Evolutionary conservation across 164 flowering plant species (phyloP).

Genomic region (Liriodendron chinense): DNA sequence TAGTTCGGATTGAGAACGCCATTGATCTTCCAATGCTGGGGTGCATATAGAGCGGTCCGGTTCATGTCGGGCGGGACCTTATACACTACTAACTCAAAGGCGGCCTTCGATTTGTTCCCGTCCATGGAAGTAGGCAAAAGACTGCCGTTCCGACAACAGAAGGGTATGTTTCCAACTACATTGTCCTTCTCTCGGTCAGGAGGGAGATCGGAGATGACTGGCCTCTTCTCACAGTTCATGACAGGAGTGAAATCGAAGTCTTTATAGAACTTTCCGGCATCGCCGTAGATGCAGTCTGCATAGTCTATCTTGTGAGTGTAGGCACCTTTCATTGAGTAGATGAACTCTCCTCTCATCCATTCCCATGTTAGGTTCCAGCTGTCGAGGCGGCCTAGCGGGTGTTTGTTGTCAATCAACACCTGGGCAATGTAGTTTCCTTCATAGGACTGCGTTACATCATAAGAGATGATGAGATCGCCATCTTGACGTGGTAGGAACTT

Average conservation of each 20-base stretch:
- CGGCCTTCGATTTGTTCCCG: slow-evolving; percentile 38
- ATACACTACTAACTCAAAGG: slow-evolving; percentile 61
- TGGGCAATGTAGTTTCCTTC: slow-evolving; percentile 50
- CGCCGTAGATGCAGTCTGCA: slow-evolving; percentile 63
- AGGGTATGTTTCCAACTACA: slow-evolving; percentile 57
- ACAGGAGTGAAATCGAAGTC: slow-evolving; percentile 61
- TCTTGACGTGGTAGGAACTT: slow-evolving; percentile 41
- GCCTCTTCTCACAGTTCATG: slow-evolving; percentile 58
- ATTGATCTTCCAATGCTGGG: slow-evolving; percentile 59
- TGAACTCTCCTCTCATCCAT: slow-evolving; percentile 87
- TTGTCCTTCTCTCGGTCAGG: slow-evolving; percentile 40
- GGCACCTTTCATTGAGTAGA: slow-evolving; percentile 69
- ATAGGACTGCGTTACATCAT: slow-evolving; percentile 45
- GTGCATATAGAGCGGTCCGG: slow-evolving; percentile 62
- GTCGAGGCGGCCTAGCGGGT: slow-evolving; percentile 67
- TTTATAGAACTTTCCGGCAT: slow-evolving; percentile 41
- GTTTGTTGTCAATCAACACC: slow-evolving; percentile 56
- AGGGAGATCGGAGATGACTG: slow-evolving; percentile 66
- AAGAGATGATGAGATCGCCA: slow-evolving; percentile 60
- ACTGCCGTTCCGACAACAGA: slow-evolving; percentile 66
- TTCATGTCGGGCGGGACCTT: slow-evolving; percentile 72
- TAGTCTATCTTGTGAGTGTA: slow-evolving; percentile 46
- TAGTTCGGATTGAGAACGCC: slow-evolving; percentile 68
- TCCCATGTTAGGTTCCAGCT: slow-evolving; percentile 92
- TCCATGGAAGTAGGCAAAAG: slow-evolving; percentile 60